Percentiles rank a stretch among this genome's conserved stretches.
Conservation (phyloP, 331 rosid species). For the Spiraea crenata region DNA sequence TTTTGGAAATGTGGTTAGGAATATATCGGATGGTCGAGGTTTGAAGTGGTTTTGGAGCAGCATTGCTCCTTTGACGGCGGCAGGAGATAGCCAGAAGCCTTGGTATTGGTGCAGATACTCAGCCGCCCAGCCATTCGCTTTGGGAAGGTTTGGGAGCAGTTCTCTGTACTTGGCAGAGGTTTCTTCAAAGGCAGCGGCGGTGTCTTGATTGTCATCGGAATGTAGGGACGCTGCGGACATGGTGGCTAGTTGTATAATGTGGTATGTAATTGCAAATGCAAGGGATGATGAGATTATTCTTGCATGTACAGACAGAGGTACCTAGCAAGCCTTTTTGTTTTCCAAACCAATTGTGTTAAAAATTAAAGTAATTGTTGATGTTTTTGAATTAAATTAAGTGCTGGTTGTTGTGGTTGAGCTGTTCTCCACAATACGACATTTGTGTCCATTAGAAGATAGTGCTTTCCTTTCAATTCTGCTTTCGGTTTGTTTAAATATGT, state of each 20-base stretch:
- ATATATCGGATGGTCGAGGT: not conserved
- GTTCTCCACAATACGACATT: too few species aligned
- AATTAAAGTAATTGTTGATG: too few species aligned
- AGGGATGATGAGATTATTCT: not conserved
- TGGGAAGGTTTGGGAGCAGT: not conserved
- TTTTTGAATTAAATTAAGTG: too few species aligned
- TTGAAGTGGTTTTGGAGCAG: not conserved
- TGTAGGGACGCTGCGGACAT: not conserved
- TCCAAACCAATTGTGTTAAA: too few species aligned
- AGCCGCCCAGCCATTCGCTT: slow-evolving; percentile 2
- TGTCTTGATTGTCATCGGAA: not conserved
- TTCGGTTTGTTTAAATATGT: too few species aligned
- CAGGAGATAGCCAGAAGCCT: slow-evolving; percentile 8
- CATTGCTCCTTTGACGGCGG: not conserved
- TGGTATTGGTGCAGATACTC: slow-evolving; percentile 1
- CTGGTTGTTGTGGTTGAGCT: too few species aligned
- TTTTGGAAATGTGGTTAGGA: not conserved
- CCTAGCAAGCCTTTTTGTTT: too few species aligned
- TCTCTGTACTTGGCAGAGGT: not conserved
- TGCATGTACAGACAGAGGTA: not conserved
- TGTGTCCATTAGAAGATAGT: too few species aligned
- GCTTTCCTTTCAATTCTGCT: too few species aligned
- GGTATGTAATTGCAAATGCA: not conserved
- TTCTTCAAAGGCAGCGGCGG: not conserved
- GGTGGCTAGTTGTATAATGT: not conserved